Evolutionary conservation across 495 filamentous ascomycete genomes (phyloP).

Genomic region (Podospora sp.): DNA sequence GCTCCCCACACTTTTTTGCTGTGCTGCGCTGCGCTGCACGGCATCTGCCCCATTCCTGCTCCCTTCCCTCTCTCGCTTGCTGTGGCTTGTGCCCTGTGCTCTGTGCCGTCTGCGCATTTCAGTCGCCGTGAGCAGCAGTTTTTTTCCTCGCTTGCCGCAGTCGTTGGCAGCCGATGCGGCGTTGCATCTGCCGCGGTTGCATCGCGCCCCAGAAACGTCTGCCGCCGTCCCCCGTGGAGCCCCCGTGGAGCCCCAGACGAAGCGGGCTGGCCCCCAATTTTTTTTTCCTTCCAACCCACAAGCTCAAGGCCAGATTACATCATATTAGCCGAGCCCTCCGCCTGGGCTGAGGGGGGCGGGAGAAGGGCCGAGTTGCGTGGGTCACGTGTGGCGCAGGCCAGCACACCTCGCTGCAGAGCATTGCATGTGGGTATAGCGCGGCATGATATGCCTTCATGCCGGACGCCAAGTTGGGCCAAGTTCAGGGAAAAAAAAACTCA

Average conservation of each 20-base stretch:
- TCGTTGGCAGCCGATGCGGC: neutral
- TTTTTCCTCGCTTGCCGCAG: too few relatives aligned
- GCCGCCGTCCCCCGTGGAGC: neutral
- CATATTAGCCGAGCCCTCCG: neutral
- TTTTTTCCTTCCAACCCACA: neutral
- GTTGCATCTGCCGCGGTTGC: neutral
- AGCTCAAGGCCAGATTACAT: neutral
- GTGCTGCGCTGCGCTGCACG: neutral
- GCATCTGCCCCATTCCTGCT: neutral
- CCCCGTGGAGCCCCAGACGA: neutral
- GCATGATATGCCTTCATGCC: slow-evolving; percentile 1
- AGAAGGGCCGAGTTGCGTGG: neutral
- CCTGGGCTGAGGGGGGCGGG: neutral
- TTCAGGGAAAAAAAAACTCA: neutral
- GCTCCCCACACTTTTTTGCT: neutral
- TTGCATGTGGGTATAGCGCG: neutral
- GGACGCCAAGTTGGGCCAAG: neutral
- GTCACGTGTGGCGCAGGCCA: neutral
- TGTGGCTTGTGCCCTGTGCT: too few relatives aligned
- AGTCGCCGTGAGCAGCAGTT: too few relatives aligned
- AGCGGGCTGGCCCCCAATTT: neutral
- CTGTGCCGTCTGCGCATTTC: too few relatives aligned
- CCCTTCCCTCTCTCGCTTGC: neutral
- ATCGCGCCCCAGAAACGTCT: neutral
- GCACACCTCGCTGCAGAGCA: too few relatives aligned